A percentile compares a stretch with the other conserved stretches of the same genome.
Evolutionary conservation across 2,329 filamentous ascomycete genomes (phyloP).

Genomic region (Fusarium chaquense): DNA sequence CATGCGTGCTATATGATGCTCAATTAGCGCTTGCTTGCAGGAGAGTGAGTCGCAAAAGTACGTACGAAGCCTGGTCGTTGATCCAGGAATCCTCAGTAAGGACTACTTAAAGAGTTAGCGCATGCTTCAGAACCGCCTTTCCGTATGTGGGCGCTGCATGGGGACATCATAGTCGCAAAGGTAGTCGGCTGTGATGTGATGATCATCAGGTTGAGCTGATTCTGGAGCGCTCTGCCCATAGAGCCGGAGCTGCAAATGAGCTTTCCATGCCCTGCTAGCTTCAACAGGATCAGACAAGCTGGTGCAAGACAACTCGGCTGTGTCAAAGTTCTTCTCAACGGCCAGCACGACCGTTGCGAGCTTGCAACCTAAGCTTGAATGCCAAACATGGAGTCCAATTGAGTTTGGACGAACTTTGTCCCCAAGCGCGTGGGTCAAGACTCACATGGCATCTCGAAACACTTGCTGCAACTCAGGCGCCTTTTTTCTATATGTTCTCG

Average conservation of each 20-base stretch:
- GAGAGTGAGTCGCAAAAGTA: conserved; percentile 17
- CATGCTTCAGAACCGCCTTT: conserved; percentile 10
- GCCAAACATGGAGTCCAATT: conserved; percentile 10
- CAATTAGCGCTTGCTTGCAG: conserved; percentile 38
- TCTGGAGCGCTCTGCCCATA: conserved; percentile 24
- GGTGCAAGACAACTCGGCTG: conserved; percentile 15
- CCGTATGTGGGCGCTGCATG: conserved; percentile 7
- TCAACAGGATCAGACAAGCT: conserved; percentile 8
- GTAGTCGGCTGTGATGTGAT: conserved; percentile 15
- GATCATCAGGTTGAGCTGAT: conserved; percentile 1
- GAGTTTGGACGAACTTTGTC: conserved; percentile 17
- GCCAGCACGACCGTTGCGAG: conserved; percentile 17
- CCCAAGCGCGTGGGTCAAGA: conserved; percentile 36
- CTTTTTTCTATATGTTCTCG: conserved; percentile 36
- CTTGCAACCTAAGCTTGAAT: conserved; percentile 13
- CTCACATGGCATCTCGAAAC: conserved; percentile 56
- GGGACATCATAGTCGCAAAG: conserved; percentile 10
- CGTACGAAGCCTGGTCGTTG: conserved; percentile 55
- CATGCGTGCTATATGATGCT: conserved; percentile 61
- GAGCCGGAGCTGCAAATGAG: conserved; percentile 42
- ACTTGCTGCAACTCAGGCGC: conserved; percentile 43
- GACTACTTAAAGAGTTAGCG: conserved; percentile 48
- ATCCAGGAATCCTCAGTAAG: conserved; percentile 57
- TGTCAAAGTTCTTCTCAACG: conserved; percentile 19
- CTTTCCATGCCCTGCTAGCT: conserved; percentile 16